Conservation (phyloP, 1,284 basidiomycete genomes). For the Trametes versicolor region DNA sequence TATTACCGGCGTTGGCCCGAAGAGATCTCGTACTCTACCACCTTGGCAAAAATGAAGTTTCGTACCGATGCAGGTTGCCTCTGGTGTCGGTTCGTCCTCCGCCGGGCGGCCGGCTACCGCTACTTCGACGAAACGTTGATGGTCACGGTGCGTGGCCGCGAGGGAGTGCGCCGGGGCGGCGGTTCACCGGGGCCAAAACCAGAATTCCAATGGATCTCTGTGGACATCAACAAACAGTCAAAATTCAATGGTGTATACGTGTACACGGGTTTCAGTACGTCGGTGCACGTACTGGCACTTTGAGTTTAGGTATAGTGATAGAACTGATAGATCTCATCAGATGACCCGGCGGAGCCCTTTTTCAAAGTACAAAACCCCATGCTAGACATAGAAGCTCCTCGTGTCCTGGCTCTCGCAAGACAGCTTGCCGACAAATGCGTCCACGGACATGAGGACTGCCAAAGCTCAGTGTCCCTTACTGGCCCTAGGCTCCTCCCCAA, state of each 20-base stretch:
- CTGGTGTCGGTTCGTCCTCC: neutral
- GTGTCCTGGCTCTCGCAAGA: neutral
- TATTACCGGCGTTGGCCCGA: neutral
- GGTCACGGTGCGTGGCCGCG: too few relatives aligned
- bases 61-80: neutral
- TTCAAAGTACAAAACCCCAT: neutral
- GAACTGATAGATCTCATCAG: too few relatives aligned
- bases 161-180: too few relatives aligned
- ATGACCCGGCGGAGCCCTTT: conserved; percentile 15
- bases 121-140: too few relatives aligned
- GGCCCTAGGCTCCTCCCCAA: conserved; percentile 13
- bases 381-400: conserved; percentile 1
- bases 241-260: too few relatives aligned
- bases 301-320: neutral
- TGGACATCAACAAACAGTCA: too few relatives aligned
- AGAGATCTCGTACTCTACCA: neutral
- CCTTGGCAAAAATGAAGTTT: neutral
- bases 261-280: neutral
- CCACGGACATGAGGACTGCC: conserved; percentile 3
- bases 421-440: neutral
- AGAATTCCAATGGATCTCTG: too few relatives aligned
- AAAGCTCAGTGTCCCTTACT: neutral
- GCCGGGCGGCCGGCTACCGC: too few relatives aligned
- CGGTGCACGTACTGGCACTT: too few relatives aligned
- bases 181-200: too few relatives aligned